Conservation (phyloP, 2,329 filamentous ascomycete genomes). For the Scolecobasidium constrictum region DNA sequence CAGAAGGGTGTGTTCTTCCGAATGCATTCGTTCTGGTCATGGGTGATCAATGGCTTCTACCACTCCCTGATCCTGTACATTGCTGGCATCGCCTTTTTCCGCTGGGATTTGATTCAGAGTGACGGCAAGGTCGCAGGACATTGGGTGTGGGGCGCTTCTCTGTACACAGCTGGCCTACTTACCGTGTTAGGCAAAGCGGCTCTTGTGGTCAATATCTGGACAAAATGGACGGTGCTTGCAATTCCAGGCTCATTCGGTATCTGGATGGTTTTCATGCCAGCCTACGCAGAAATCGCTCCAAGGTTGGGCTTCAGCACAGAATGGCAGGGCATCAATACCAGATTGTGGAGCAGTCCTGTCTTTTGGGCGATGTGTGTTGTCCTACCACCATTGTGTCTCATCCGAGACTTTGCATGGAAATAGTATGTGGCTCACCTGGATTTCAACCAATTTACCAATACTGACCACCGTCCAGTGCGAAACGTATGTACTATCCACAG, state of each 20-base stretch:
- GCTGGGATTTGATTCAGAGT: conserved; percentile 62
- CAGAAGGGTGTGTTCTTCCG: conserved; percentile 92
- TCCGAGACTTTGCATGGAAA: conserved; percentile 92
- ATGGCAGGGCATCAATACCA: conserved; percentile 73
- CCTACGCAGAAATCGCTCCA: conserved; percentile 78
- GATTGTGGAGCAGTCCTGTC: conserved; percentile 66
- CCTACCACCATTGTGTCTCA: conserved; percentile 68
- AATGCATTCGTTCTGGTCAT: conserved; percentile 82
- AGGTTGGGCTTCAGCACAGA: conserved; percentile 72
- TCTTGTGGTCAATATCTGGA: conserved; percentile 95
- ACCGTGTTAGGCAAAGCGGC: conserved; percentile 93
- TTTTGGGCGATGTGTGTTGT: conserved; percentile 89
- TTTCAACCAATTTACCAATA: conserved; percentile 10
- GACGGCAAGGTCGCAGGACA: conserved; percentile 81
- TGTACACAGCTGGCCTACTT: conserved; percentile 87
- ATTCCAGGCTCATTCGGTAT: conserved; percentile 88
- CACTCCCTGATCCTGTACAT: conserved; percentile 92
- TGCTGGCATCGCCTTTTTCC: conserved; percentile 70
- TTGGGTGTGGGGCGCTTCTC: conserved; percentile 95
- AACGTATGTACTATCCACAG: conserved; percentile 94
- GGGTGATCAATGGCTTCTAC: conserved; percentile 91
- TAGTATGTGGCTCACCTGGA: conserved; percentile 44
- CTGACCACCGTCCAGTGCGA: conserved; percentile 39
- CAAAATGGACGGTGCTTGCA: conserved; percentile 90
- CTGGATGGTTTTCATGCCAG: conserved; percentile 83